phyloP scores from a whole-genome alignment of 257 asterid genomes.

The Thymus quinquecostatus region DNA sequence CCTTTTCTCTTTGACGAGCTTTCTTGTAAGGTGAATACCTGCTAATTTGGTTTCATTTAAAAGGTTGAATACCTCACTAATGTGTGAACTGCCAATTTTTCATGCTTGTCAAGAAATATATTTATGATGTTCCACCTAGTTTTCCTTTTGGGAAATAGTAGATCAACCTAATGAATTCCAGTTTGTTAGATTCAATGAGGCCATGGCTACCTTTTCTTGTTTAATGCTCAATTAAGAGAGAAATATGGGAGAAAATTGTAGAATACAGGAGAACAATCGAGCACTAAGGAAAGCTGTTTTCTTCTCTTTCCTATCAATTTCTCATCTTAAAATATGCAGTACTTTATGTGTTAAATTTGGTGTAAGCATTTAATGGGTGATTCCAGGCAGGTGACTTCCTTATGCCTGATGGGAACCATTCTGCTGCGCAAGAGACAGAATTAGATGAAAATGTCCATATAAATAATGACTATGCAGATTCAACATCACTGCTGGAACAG shows the following conservation, averaged over 20 bases:
- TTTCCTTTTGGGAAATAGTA: background rate
- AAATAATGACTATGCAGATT: conserved; percentile 46
- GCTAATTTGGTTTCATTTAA: background rate
- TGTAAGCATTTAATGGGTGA: conserved; percentile 35
- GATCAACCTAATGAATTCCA: conserved; percentile 12
- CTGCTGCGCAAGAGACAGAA: conserved; percentile 67
- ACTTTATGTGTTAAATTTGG: conserved; percentile 17
- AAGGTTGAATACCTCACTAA: conserved; percentile 1
- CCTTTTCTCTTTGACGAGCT: conserved; percentile 13
- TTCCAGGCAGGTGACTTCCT: conserved; percentile 83
- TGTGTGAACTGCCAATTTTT: background rate
- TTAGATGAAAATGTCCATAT: conserved; percentile 63
- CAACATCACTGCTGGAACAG: conserved; percentile 75
- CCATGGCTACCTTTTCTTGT: background rate
- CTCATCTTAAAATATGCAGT: conserved; percentile 6
- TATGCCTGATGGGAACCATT: conserved; percentile 62
- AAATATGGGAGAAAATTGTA: background rate
- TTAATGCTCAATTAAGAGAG: conserved; percentile 8
- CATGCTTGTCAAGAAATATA: background rate
- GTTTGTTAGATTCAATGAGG: conserved; percentile 14
- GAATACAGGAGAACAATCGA: conserved; percentile 12
- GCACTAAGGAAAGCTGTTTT: background rate
- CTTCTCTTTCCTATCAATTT: background rate
- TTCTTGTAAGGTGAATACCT: conserved; percentile 16
- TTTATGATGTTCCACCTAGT: background rate